Evolutionary conservation across 1,139 yeast genomes (phyloP).

Genomic region (Yamadazyma pseudoaaseri): DNA sequence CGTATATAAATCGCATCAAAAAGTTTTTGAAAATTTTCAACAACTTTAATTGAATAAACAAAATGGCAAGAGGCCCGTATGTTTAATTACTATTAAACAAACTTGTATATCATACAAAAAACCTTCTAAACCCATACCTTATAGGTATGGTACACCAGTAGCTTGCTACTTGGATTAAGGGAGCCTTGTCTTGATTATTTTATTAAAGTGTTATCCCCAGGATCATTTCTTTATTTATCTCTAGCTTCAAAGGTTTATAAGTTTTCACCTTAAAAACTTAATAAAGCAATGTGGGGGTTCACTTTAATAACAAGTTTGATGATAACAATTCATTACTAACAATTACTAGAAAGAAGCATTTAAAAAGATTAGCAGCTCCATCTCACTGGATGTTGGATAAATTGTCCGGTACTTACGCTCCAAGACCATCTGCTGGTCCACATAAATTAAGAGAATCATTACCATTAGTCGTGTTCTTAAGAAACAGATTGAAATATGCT

Average conservation of each 20-base stretch:
- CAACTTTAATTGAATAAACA: conserved; percentile 18
- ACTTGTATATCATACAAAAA: conserved; percentile 6
- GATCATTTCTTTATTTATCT: conserved; percentile 1
- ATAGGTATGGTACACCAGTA: conserved; percentile 12
- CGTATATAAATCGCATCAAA: not conserved
- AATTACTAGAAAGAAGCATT: conserved; percentile 30
- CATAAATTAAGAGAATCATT: conserved; percentile 99
- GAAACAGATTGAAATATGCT: conserved; percentile 99
- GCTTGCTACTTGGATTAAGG: conserved; percentile 16
- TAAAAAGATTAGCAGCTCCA: conserved; percentile 62
- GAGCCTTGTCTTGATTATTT: conserved; percentile 32
- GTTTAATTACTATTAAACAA: conserved; percentile 27
- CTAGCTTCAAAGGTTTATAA: conserved; percentile 1
- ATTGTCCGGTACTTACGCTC: conserved; percentile 98
- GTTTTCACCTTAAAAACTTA: conserved; percentile 1
- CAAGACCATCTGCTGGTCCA: conserved; percentile 99
- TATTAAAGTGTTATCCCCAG: conserved; percentile 6
- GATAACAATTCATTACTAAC: conserved; percentile 53
- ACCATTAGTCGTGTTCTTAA: conserved; percentile 95
- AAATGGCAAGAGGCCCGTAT: conserved; percentile 97
- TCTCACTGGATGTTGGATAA: conserved; percentile 99
- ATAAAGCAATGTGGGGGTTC: not conserved
- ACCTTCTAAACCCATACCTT: conserved; percentile 9
- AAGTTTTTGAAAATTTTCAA: no score
- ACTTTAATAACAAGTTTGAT: conserved; percentile 4